Percentiles rank a stretch among this genome's conserved stretches.
phyloP scores from a whole-genome alignment of 1,284 basidiomycete species.

The Ceratobasidium sp. region DNA sequence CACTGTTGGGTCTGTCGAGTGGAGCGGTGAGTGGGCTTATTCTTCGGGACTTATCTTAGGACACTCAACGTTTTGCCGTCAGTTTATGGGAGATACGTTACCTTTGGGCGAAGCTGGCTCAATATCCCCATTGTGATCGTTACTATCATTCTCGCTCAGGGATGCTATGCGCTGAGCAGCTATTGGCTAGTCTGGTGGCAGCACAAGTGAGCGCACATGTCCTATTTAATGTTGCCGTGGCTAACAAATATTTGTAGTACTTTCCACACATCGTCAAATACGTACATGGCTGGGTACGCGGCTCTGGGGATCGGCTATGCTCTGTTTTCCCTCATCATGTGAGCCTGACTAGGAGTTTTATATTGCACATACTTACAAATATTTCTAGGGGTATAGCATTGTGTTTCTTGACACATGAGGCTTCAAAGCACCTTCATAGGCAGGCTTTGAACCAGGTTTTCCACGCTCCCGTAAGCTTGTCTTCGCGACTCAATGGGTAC shows the following conservation, averaged over 20 bases:
- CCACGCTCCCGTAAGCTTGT: slow-evolving; percentile 63
- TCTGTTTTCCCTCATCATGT: slow-evolving; percentile 73
- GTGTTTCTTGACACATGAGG: slow-evolving; percentile 69
- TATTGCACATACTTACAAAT: slow-evolving; percentile 47
- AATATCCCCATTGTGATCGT: slow-evolving; percentile 72
- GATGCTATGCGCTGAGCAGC: slow-evolving; percentile 58
- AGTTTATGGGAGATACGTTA: slow-evolving; percentile 80
- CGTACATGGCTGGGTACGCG: slow-evolving; percentile 82
- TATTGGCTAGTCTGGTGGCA: slow-evolving; percentile 83
- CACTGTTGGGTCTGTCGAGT: slow-evolving; percentile 74
- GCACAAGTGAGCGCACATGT: slow-evolving; percentile 64
- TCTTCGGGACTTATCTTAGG: not conserved
- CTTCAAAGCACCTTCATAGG: slow-evolving; percentile 72
- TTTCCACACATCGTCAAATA: slow-evolving; percentile 65
- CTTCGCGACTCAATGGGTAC: not conserved
- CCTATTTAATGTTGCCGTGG: not conserved
- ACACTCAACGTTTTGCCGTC: slow-evolving; percentile 23
- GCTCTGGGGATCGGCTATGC: slow-evolving; percentile 72
- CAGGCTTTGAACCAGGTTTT: slow-evolving; percentile 70
- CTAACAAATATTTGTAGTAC: slow-evolving; percentile 56
- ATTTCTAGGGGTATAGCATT: slow-evolving; percentile 66
- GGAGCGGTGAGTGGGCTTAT: slow-evolving; percentile 60
- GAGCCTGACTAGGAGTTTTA: slow-evolving; percentile 53
- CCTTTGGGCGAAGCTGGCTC: slow-evolving; percentile 70
- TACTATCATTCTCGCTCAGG: slow-evolving; percentile 75